Conservation (phyloP, 176 grass and related monocot genomes). For the Avena atlantica region DNA sequence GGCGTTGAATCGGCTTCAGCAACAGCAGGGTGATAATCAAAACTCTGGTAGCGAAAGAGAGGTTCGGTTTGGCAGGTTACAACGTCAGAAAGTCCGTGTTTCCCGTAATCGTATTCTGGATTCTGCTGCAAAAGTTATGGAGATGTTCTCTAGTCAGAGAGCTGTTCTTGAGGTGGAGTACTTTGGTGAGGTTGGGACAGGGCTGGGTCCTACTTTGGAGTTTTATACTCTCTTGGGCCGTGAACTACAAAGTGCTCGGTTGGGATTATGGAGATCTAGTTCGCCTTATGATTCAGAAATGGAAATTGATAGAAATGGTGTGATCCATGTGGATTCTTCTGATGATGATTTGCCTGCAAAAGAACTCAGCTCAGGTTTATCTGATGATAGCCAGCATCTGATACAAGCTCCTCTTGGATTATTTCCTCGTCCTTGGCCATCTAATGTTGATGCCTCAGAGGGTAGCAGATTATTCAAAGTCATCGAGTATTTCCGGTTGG, state of each 20-base stretch:
- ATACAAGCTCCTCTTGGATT: slow-evolving; percentile 68
- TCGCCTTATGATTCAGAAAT: slow-evolving; percentile 48
- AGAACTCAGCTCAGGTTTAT: slow-evolving; percentile 37
- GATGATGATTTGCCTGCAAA: slow-evolving; percentile 38
- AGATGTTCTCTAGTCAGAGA: slow-evolving; percentile 73
- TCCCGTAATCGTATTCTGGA: slow-evolving; percentile 79
- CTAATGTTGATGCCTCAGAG: slow-evolving; percentile 39
- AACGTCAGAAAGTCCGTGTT: slow-evolving; percentile 86
- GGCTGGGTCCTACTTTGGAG: slow-evolving; percentile 86
- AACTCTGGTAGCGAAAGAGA: slow-evolving; percentile 73
- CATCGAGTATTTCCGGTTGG: slow-evolving; percentile 67
- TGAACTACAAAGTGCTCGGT: slow-evolving; percentile 64
- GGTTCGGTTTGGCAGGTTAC: slow-evolving; percentile 68
- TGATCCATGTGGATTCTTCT: slow-evolving; percentile 29
- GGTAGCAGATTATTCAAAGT: slow-evolving; percentile 66
- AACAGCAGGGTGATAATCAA: slow-evolving; percentile 78
- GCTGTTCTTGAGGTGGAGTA: slow-evolving; percentile 89
- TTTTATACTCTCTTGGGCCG: slow-evolving; percentile 89
- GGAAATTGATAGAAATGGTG: slow-evolving; percentile 57
- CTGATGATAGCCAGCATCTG: slow-evolving; percentile 41
- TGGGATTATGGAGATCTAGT: slow-evolving; percentile 81
- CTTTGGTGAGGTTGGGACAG: slow-evolving; percentile 85
- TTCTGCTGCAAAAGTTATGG: slow-evolving; percentile 83
- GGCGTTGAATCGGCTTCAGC: slow-evolving; percentile 87
- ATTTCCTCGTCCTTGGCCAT: slow-evolving; percentile 76